phyloP scores from a whole-genome alignment of 192 early-diverging fungal species.

The Rhizophagus prolifer region DNA sequence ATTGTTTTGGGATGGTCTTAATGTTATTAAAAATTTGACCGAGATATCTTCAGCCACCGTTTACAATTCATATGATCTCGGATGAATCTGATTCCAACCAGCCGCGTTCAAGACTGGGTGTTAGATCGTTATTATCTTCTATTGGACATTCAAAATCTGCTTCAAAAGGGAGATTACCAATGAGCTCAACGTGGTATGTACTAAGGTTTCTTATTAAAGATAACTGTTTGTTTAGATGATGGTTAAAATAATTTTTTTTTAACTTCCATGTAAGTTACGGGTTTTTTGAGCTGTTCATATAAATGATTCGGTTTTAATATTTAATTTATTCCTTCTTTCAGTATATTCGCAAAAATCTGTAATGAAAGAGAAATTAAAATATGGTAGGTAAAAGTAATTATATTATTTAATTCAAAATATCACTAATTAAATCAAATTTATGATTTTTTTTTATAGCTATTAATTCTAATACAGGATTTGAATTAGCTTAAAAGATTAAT shows the following conservation, averaged over 20 bases:
- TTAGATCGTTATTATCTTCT: slow-evolving; percentile 14
- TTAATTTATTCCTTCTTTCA: background rate
- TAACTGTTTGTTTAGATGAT: background rate
- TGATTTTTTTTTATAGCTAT: slow-evolving; percentile 7
- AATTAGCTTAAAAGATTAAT: background rate
- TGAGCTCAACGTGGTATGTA: slow-evolving; percentile 13
- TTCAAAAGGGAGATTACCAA: slow-evolving; percentile 8
- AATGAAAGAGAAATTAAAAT: slow-evolving; percentile 17
- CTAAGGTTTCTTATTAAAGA: background rate
- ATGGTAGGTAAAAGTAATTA: no score
- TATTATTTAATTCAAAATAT: no score
- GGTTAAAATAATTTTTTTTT: background rate
- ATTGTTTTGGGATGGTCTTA: background rate
- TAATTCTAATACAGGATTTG: slow-evolving; percentile 17
- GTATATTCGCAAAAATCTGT: slow-evolving; percentile 11
- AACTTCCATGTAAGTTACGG: background rate
- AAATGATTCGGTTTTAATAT: background rate
- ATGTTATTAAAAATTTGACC: no score
- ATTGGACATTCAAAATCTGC: background rate
- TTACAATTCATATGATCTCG: slow-evolving; percentile 55
- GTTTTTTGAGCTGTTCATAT: background rate
- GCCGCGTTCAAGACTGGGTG: background rate
- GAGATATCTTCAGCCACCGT: slow-evolving; percentile 46
- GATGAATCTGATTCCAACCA: background rate
- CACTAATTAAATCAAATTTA: background rate